These are phyloP conservation scores for Podospora pseudoanserina DNA, from an alignment of 495 filamentous ascomycete species.

Conservation along the genomic window DNA sequence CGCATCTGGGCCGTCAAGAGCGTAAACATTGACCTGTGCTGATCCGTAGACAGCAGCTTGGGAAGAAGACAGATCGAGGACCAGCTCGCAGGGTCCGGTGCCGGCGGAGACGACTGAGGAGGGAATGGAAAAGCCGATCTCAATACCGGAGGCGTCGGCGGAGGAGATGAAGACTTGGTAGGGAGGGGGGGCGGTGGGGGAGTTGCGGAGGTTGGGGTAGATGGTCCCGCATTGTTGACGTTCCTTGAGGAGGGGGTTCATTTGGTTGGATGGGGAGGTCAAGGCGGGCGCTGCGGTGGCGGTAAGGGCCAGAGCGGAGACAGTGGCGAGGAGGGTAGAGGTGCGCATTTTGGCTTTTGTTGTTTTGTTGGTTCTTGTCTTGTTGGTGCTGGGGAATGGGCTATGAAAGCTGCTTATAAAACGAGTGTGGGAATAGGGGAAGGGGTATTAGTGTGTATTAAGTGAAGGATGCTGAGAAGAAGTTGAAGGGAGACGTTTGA, in stretches of 20 bases:
- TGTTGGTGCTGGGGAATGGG: not conserved
- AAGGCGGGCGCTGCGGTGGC: not conserved
- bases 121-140: slow-evolving; percentile 1
- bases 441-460: not conserved
- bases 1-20: slow-evolving; percentile 28
- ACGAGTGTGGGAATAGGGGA: not conserved
- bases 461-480: not conserved
- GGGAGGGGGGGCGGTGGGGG: not conserved
- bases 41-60: slow-evolving; percentile 9
- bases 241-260: not conserved
- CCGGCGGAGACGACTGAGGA: slow-evolving; percentile 15
- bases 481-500: not conserved
- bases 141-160: not conserved
- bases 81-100: slow-evolving; percentile 10
- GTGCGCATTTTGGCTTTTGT: not conserved
- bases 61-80: not conserved
- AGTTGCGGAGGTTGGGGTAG: slow-evolving; percentile 5
- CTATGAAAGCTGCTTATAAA: not conserved
- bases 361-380: not conserved
- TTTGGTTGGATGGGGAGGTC: not conserved
- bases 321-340: not conserved
- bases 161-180: slow-evolving; percentile 6
- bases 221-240: not conserved
- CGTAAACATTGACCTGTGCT: slow-evolving; percentile 28
- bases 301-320: not conserved